Evolutionary conservation across 2,329 filamentous ascomycete species (phyloP).

Genomic region (Trichoderma sp.): DNA sequence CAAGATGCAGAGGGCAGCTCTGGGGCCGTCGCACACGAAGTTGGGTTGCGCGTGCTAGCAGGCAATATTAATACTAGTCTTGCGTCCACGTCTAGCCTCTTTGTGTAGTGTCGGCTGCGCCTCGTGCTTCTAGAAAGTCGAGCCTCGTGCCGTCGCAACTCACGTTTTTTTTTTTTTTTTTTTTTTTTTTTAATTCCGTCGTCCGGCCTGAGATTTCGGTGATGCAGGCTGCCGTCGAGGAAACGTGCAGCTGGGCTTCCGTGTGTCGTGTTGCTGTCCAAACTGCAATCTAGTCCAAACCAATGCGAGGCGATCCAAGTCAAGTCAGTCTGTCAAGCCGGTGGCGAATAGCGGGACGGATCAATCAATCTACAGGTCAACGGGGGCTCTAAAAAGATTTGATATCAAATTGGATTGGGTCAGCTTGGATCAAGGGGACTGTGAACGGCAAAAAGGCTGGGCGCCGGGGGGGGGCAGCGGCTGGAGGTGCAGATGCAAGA

Average conservation of each 20-base stretch:
- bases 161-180: background rate
- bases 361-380: background rate
- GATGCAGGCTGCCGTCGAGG: constrained; percentile 19
- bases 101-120: constrained; percentile 15
- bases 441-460: background rate
- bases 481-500: background rate
- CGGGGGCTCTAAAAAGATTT: background rate
- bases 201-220: background rate
- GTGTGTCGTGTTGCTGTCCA: background rate
- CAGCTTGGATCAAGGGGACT: background rate
- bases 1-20: constrained; percentile 15
- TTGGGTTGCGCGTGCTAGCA: constrained; percentile 14
- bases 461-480: constrained; percentile 1
- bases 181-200: background rate
- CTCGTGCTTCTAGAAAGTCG: constrained; percentile 20
- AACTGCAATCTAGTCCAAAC: background rate
- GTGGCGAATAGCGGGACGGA: background rate
- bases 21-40: background rate
- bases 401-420: no score
- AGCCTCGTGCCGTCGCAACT: constrained; percentile 1
- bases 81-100: background rate
- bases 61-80: constrained; percentile 1
- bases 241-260: constrained; percentile 16
- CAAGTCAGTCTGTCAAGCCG: background rate
- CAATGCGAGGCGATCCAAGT: background rate